phyloP scores from a whole-genome alignment of 371 early-diverging fungal species.

The Dichotomocladium elegans region DNA sequence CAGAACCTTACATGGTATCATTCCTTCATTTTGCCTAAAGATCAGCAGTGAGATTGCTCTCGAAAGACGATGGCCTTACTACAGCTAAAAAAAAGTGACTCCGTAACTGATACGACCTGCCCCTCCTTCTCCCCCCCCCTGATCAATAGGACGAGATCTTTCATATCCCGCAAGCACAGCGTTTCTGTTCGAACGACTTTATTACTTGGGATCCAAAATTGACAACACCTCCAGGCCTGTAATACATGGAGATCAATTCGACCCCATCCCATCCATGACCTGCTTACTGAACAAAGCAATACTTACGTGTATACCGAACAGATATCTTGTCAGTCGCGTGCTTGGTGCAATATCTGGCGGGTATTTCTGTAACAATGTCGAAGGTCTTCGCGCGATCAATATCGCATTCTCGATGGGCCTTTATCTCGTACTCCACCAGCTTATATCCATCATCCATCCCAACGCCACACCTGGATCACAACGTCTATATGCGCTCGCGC shows the following conservation, averaged over 20 bases:
- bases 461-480: slow-evolving; percentile 6
- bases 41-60: too few relatives aligned
- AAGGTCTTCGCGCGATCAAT: slow-evolving; percentile 52
- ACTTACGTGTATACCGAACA: slow-evolving; percentile 3
- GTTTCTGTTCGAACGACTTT: slow-evolving; percentile 75
- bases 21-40: too few relatives aligned
- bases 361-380: background rate
- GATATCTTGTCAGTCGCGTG: slow-evolving; percentile 47
- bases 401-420: slow-evolving; percentile 47
- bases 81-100: background rate
- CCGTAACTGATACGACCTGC: background rate
- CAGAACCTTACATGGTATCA: slow-evolving; percentile 67
- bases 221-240: slow-evolving; percentile 96
- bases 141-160: slow-evolving; percentile 85
- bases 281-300: too few relatives aligned
- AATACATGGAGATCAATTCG: slow-evolving; percentile 13
- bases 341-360: slow-evolving; percentile 4
- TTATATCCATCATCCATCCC: slow-evolving; percentile 38
- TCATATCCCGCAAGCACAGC: slow-evolving; percentile 89
- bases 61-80: too few relatives aligned
- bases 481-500: slow-evolving; percentile 47
- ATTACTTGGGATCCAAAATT: slow-evolving; percentile 85
- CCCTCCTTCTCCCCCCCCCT: background rate
- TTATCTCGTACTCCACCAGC: slow-evolving; percentile 37
- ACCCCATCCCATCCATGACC: background rate